Evolutionary conservation across 1,284 basidiomycete genomes (phyloP).

Genomic region (Paramarasmius palmivorus): DNA sequence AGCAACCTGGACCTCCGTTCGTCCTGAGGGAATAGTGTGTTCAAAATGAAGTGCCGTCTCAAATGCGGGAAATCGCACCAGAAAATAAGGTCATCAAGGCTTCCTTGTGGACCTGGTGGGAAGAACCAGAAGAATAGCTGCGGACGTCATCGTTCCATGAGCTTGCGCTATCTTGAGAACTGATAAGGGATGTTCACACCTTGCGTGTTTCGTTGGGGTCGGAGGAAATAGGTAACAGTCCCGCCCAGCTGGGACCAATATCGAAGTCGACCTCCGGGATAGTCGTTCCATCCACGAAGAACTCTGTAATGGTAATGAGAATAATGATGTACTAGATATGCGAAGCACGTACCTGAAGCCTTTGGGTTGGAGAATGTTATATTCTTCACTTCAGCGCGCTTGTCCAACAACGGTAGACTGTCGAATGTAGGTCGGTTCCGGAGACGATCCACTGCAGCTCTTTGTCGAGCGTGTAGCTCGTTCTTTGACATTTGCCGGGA

Average conservation of each 20-base stretch:
- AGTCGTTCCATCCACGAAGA: constrained; percentile 66
- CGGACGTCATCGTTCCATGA: neutral
- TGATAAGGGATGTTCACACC: constrained; percentile 38
- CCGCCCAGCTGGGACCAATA: constrained; percentile 74
- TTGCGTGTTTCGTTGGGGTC: constrained; percentile 63
- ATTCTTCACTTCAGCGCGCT: constrained; percentile 43
- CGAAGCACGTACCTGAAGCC: constrained; percentile 50
- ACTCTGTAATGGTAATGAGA: constrained; percentile 42
- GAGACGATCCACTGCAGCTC: constrained; percentile 43
- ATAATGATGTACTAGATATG: neutral
- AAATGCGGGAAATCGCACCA: constrained; percentile 41
- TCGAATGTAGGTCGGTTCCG: constrained; percentile 19
- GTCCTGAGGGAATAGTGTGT: constrained; percentile 33
- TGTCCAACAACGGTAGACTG: constrained; percentile 6
- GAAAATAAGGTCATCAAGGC: constrained; percentile 70
- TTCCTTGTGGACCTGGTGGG: constrained; percentile 72
- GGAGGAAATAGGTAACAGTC: constrained; percentile 68
- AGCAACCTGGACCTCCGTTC: constrained; percentile 62
- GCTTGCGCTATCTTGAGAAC: neutral
- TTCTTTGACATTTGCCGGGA: constrained; percentile 33
- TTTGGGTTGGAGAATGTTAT: constrained; percentile 72
- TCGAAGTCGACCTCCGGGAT: constrained; percentile 75
- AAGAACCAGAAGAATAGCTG: constrained; percentile 90
- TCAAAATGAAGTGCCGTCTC: constrained; percentile 7
- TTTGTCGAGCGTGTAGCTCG: constrained; percentile 38